A percentile compares a stretch with the other conserved stretches of the same genome.
Conservation (phyloP, 2,329 filamentous ascomycete genomes). For the Moelleriella libera region DNA sequence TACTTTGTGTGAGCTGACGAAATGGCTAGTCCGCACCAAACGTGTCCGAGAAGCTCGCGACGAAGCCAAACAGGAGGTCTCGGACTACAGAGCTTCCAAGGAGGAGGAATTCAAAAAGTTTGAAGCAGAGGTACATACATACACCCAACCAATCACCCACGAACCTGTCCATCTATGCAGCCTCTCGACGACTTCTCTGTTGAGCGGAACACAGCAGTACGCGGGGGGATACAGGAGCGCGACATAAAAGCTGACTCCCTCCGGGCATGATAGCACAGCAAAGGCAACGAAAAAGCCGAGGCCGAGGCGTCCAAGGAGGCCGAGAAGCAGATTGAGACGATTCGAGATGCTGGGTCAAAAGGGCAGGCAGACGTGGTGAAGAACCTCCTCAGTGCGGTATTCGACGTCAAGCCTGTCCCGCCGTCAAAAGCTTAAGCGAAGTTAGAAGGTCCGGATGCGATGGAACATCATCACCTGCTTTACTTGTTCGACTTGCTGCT, state of each 20-base stretch:
- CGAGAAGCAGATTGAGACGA: constrained; percentile 68
- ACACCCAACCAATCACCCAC: too few species aligned
- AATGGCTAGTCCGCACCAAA: constrained; percentile 58
- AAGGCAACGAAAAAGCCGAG: constrained; percentile 72
- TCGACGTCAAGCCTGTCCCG: constrained; percentile 62
- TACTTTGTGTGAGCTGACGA: constrained; percentile 4
- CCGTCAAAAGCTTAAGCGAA: constrained; percentile 10
- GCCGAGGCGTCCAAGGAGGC: constrained; percentile 66
- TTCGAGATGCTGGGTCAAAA: constrained; percentile 67
- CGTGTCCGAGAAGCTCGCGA: constrained; percentile 90
- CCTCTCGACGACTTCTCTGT: too few species aligned
- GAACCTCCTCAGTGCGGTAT: constrained; percentile 72
- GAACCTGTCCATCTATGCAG: too few species aligned
- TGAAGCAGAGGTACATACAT: constrained; percentile 47
- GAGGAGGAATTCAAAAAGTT: constrained; percentile 93
- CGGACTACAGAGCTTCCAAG: constrained; percentile 78
- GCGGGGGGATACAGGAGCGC: neutral
- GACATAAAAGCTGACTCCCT: neutral
- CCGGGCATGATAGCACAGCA: constrained; percentile 56
- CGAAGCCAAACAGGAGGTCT: constrained; percentile 96
- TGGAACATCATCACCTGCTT: too few species aligned
- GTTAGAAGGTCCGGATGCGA: too few species aligned
- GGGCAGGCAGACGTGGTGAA: constrained; percentile 67
- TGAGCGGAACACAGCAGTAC: neutral
- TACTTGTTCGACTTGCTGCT: neutral